Evolutionary conservation across 306 rosid species (phyloP), one percentile per base, ranked within the genome.

Genomic region (Cicer bijugum): DNA sequence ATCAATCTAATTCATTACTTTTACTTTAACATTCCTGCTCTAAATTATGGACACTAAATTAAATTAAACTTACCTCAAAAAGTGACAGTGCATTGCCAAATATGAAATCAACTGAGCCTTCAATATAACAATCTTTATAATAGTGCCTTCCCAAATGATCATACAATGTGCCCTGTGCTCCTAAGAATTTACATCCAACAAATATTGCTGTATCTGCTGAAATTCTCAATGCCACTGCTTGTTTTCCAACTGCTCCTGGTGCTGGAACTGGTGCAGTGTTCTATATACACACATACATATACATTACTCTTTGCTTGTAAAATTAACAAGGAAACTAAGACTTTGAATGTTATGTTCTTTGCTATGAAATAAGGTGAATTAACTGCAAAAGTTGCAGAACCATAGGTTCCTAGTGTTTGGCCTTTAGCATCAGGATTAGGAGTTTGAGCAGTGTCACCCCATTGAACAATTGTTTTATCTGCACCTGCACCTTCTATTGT

Each of bases 371-470:
- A 95, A 20, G 85, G 95, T 42, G 99, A 82, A 81, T 95, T 95
- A 64, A 90, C 99, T 6, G 89, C 93, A 84, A 95, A 95, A 19
- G 99, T 91, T 48, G 99, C 99, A 17, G 99, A 95, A 61, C 78
- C 85, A 46, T 55, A 91, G 11, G 99, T 95, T 59, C 99, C 97
- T 77, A 91, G 56, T 7, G 88, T 86, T 45, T 76, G 89, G 15
- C 96, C 93, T 72, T 58, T 86, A 10, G 88, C 79, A 7, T 87
- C 95, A 2, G 74, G 96, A 40, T 92, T 91, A 5, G 74, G 96
- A 23, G 96, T 91, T 82, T 88, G 77, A 72, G 99, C 99, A 4
- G 97, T 95, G 89, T 95, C 99, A 69, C 99, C 99, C 97, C 97
- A 95, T 80, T 95, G 96, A 78, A 95, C 91, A 2, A 95, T 90